Base-by-base conservation (phyloP, 2,329 filamentous ascomycete species). In the Sarocladium strictum region DNA sequence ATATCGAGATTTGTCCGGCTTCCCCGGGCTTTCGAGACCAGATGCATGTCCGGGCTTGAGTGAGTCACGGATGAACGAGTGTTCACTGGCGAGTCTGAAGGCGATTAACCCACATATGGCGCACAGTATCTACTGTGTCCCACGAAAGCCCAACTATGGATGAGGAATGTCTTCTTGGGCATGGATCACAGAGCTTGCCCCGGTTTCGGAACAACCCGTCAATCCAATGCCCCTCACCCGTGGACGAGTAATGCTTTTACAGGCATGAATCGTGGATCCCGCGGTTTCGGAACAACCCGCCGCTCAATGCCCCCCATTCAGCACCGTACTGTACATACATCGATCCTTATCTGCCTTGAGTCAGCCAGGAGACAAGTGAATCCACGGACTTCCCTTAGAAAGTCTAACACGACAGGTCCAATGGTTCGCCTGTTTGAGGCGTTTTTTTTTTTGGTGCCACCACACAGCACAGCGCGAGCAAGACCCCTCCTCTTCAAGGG, bases 141-240 rank as follows among this genome's bases (percentile, higher is more conserved):
- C 35, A 38, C 5, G 35, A 15, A 15, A 15, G 5, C 29, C 29
- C 29, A 32, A 32, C 12, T 32, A 38, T 38, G 7, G 35, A 19
- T 15, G 40, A 43, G 40, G 17, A 23, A n/a, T 43, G 40, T 9
- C 15, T 3, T 12, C 40, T 23, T 43, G 10, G 21, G 40, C 40
- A 21, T 23, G 40, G 40, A 24, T 49, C 43, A 10, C 32, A 24
- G 43, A 49, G 43, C 43, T 49, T 4, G 24, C 47, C 47, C 47
- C 47, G 47, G 47, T 51, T 51, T 51, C 47, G 47, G 47, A 51
- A 51, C 27, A 26, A 29, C 11, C 47, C 27, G n/a, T 29, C 26
- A 3, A 15, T 29, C n/a, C 43, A 27, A 49, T 32, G 23, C 43
- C 17, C 40, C 40, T n/a, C 29, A 32, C 6, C 12, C 12, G n/a